Percentiles rank a stretch among this genome's conserved stretches.
Conservation (phyloP, 768 basidiomycete species). For the Botryobasidium botryosum region DNA sequence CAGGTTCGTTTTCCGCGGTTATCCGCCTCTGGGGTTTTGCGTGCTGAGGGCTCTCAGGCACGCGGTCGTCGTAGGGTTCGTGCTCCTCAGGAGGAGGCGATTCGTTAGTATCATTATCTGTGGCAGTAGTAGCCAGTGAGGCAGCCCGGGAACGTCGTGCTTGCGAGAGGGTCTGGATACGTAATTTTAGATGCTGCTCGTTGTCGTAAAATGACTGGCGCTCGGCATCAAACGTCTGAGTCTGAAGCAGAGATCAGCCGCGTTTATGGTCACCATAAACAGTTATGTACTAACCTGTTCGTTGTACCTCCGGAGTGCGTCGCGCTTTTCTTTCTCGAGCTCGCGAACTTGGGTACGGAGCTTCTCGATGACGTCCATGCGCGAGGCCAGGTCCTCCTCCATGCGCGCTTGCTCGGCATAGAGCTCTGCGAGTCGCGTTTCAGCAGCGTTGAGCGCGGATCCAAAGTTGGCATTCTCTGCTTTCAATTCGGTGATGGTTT, state of each 20-base stretch:
- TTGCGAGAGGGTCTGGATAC: constrained; percentile 64
- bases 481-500: constrained; percentile 40
- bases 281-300: constrained; percentile 46
- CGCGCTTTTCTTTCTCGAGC: constrained; percentile 77
- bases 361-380: constrained; percentile 71
- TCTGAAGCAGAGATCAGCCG: constrained; percentile 28
- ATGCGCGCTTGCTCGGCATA: constrained; percentile 67
- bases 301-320: constrained; percentile 64
- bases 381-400: constrained; percentile 66
- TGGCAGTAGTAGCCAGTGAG: constrained; percentile 14
- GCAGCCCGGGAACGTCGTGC: constrained; percentile 27
- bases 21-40: constrained; percentile 13
- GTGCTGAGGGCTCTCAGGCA: constrained; percentile 11
- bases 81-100: constrained; percentile 26
- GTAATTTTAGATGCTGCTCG: constrained; percentile 83
- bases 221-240: constrained; percentile 79
- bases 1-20: constrained; percentile 54
- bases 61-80: constrained; percentile 21
- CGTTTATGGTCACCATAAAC: neutral
- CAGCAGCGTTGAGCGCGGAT: constrained; percentile 48
- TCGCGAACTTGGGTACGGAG: constrained; percentile 66
- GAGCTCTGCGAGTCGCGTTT: constrained; percentile 57
- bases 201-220: constrained; percentile 86
- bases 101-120: constrained; percentile 17
- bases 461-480: constrained; percentile 47